phyloP scores from a whole-genome alignment of 257 asterid species.

The Penstemon newberryi region DNA sequence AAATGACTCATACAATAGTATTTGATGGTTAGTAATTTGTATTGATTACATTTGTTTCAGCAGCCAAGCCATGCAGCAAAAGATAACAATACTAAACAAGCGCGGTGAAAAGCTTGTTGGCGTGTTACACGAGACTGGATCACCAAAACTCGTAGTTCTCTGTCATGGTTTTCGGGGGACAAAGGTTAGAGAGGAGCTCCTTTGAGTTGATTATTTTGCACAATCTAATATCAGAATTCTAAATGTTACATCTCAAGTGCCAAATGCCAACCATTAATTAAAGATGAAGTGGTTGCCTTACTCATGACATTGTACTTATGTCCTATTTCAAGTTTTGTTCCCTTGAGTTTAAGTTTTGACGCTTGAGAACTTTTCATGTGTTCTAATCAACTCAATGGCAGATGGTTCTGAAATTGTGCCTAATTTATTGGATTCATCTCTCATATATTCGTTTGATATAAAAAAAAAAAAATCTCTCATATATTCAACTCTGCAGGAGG shows the following conservation, averaged over 20 bases:
- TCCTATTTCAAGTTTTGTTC: not conserved
- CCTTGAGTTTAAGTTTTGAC: not conserved
- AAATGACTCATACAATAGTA: not conserved
- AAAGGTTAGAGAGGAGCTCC: conserved; percentile 35
- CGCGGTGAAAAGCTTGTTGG: conserved; percentile 53
- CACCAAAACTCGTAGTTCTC: conserved; percentile 37
- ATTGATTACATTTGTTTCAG: conserved; percentile 19
- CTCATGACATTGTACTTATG: not conserved
- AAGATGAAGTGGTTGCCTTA: not conserved
- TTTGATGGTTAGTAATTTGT: conserved; percentile 24
- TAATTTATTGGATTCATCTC: not conserved
- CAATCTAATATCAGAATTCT: not conserved
- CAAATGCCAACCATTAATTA: not conserved
- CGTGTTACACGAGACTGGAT: conserved; percentile 50
- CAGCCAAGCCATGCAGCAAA: conserved; percentile 48
- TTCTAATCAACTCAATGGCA: not conserved
- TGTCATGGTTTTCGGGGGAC: conserved; percentile 52
- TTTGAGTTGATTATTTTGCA: conserved; percentile 4
- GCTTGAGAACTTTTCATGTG: not conserved
- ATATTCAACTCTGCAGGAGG: conserved; percentile 35
- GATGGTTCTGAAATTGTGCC: not conserved
- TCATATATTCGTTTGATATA: not conserved
- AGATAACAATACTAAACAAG: conserved; percentile 38
- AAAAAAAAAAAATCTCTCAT: too few species aligned
- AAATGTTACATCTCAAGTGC: not conserved